These are phyloP conservation scores for Boeremia lycopersici DNA, from an alignment of 2,329 filamentous ascomycete species.

Conservation along the genomic window DNA sequence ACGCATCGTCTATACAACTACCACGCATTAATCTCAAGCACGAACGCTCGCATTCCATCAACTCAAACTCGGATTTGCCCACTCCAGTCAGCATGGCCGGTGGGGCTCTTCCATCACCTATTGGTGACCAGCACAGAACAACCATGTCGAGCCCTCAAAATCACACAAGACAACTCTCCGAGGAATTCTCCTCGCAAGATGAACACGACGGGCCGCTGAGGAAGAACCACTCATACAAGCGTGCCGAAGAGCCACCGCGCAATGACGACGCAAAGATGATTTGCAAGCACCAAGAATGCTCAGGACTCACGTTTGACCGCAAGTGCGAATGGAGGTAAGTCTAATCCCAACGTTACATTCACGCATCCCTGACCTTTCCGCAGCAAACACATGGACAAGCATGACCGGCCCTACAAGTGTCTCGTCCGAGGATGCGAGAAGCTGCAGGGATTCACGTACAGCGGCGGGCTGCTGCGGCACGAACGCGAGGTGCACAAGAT, in stretches of 20 bases:
- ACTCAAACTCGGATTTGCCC: conserved; percentile 41
- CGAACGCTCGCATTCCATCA: conserved; percentile 40
- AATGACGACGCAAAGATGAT: conserved; percentile 77
- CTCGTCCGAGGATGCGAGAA: conserved; percentile 83
- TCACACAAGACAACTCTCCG: conserved; percentile 31
- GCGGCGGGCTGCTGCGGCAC: conserved; percentile 85
- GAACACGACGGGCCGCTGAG: conserved; percentile 38
- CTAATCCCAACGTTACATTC: neutral
- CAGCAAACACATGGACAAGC: conserved; percentile 98
- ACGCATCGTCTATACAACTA: conserved; percentile 29
- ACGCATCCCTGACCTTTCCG: neutral
- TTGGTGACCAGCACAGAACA: conserved; percentile 26
- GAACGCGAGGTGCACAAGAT: conserved; percentile 93
- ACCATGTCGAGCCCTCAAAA: conserved; percentile 31
- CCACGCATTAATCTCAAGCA: conserved; percentile 29
- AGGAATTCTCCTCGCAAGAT: conserved; percentile 38
- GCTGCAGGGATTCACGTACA: conserved; percentile 92
- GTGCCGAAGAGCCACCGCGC: conserved; percentile 59
- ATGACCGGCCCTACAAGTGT: conserved; percentile 92
- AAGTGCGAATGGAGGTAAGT: conserved; percentile 95
- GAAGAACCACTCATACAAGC: conserved; percentile 48
- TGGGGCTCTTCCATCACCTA: conserved; percentile 36
- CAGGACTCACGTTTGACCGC: conserved; percentile 72
- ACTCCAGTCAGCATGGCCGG: conserved; percentile 44
- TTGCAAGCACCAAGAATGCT: conserved; percentile 72